phyloP scores from a whole-genome alignment of 768 basidiomycete genomes.

The Chalciporus chontae region DNA sequence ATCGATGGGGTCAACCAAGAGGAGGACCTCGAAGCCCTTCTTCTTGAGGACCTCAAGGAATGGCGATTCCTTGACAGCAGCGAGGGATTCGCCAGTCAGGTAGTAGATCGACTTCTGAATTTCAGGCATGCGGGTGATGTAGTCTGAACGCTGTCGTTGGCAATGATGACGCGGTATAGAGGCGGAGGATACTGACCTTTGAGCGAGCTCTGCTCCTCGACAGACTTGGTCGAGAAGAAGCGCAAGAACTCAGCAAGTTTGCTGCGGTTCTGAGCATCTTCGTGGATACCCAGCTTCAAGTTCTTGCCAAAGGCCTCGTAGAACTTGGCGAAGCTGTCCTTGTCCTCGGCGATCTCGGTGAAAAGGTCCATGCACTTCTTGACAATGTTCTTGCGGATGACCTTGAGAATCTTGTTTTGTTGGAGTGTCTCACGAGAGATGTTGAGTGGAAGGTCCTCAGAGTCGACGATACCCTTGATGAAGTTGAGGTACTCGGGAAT shows the following conservation, averaged over 20 bases:
- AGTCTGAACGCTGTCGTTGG: constrained; percentile 52
- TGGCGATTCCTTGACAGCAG: constrained; percentile 86
- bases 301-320: constrained; percentile 99
- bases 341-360: constrained; percentile 97
- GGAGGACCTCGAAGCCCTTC: constrained; percentile 97
- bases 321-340: constrained; percentile 97
- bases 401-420: constrained; percentile 99
- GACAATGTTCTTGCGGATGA: constrained; percentile 98
- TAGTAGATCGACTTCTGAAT: constrained; percentile 99
- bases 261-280: constrained; percentile 97
- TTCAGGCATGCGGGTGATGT: constrained; percentile 99
- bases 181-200: constrained; percentile 58
- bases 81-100: constrained; percentile 96
- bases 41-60: constrained; percentile 99
- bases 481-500: constrained; percentile 99
- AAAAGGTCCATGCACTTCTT: constrained; percentile 97
- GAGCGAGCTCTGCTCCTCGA: constrained; percentile 88
- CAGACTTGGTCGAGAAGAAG: constrained; percentile 94
- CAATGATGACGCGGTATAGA: background rate
- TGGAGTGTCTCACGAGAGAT: constrained; percentile 99
- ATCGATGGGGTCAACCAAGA: constrained; percentile 98
- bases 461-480: constrained; percentile 99
- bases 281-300: constrained; percentile 99
- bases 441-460: constrained; percentile 99
- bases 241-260: constrained; percentile 99